Evolutionary conservation across 441 rosid genomes (phyloP).

Genomic region (Isatis lusitanica): DNA sequence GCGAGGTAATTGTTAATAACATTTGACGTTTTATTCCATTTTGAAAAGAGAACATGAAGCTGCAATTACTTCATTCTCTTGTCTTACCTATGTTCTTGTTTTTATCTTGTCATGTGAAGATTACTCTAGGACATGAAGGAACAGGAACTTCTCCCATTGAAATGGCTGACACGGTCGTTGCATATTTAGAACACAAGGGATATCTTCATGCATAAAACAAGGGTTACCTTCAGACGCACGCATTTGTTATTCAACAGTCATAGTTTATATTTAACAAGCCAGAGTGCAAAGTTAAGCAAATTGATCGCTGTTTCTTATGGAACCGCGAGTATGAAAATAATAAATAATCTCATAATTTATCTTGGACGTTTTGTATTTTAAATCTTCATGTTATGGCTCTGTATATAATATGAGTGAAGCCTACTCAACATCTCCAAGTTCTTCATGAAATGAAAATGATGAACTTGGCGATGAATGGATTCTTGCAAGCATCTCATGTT

Average conservation of each 20-base stretch:
- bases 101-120: slow-evolving; percentile 14
- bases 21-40: background rate
- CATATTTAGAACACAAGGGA: slow-evolving; percentile 37
- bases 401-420: background rate
- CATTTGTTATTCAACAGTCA: slow-evolving; percentile 3
- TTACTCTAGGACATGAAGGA: slow-evolving; percentile 31
- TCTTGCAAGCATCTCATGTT: background rate
- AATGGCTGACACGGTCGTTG: slow-evolving; percentile 37
- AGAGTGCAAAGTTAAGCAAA: slow-evolving; percentile 20
- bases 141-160: slow-evolving; percentile 34
- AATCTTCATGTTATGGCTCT: background rate
- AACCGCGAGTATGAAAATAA: background rate
- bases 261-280: slow-evolving; percentile 16
- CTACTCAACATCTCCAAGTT: background rate
- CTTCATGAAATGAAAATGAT: background rate
- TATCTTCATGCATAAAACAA: slow-evolving; percentile 32
- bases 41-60: background rate
- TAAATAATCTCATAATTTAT: background rate
- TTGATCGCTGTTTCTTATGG: slow-evolving; percentile 21
- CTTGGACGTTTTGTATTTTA: background rate
- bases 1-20: slow-evolving; percentile 32
- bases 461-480: background rate
- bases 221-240: background rate
- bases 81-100: slow-evolving; percentile 3
- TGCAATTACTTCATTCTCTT: background rate